A percentile compares a stretch with the other conserved stretches of the same genome.
Evolutionary conservation across 306 rosid genomes (phyloP).

Genomic region (Arachis stenosperma): DNA sequence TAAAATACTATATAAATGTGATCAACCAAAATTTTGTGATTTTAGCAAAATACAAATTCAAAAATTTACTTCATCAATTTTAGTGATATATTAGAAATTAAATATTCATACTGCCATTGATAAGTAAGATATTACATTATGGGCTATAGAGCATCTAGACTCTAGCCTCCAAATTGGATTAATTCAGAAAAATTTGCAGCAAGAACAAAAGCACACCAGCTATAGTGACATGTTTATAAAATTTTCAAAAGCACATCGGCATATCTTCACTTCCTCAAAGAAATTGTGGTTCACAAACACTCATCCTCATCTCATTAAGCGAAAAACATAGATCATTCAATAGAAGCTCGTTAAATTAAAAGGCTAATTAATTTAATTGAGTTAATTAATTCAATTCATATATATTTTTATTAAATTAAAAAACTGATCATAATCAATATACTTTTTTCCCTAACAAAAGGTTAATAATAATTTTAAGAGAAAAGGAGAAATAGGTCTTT

Average conservation of each 20-base stretch:
- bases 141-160: neutral
- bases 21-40: too few species aligned
- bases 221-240: neutral
- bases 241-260: conserved; percentile 1
- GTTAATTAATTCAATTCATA: too few species aligned
- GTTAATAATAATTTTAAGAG: too few species aligned
- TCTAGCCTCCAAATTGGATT: neutral
- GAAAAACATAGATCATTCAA: neutral
- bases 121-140: conserved; percentile 20
- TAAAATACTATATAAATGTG: too few species aligned
- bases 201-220: neutral
- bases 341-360: too few species aligned
- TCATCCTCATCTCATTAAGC: neutral
- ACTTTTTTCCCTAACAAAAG: too few species aligned
- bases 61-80: neutral
- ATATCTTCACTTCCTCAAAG: neutral
- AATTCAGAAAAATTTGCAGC: neutral
- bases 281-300: neutral
- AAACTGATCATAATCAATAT: too few species aligned
- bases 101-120: neutral
- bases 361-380: too few species aligned
- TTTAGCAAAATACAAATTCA: too few species aligned
- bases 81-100: conserved; percentile 8
- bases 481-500: too few species aligned
- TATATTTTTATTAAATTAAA: too few species aligned